phyloP scores from a whole-genome alignment of 805 yeast species.

The Spathaspora hagerdaliae region DNA sequence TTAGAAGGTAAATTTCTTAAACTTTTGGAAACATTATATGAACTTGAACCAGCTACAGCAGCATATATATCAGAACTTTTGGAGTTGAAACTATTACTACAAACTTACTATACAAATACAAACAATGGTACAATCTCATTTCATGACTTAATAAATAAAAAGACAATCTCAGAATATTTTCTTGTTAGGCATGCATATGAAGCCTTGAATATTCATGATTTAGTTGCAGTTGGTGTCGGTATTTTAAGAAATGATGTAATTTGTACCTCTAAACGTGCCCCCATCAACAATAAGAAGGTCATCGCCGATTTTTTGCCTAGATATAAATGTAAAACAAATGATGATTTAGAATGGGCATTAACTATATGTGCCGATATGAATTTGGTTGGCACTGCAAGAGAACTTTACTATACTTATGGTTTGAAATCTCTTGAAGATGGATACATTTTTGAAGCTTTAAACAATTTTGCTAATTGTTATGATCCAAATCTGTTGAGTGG shows the following conservation, averaged over 20 bases:
- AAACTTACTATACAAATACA: slow-evolving; percentile 23
- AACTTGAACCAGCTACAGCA: slow-evolving; percentile 59
- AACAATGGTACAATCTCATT: too few relatives aligned
- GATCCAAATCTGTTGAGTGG: slow-evolving; percentile 31
- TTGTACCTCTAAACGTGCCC: slow-evolving; percentile 40
- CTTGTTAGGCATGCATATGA: slow-evolving; percentile 52
- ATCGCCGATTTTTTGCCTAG: slow-evolving; percentile 58
- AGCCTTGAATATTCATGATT: slow-evolving; percentile 46
- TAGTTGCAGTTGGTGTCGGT: slow-evolving; percentile 71
- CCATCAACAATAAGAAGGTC: slow-evolving; percentile 27
- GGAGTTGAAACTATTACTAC: slow-evolving; percentile 60
- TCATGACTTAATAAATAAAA: slow-evolving; percentile 12
- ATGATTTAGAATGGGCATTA: slow-evolving; percentile 76
- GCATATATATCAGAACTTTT: slow-evolving; percentile 58
- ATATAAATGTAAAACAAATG: slow-evolving; percentile 60
- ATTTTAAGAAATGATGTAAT: slow-evolving; percentile 40
- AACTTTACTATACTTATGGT: slow-evolving; percentile 49
- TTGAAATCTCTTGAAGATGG: slow-evolving; percentile 50
- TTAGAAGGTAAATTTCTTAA: slow-evolving; percentile 54
- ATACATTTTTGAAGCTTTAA: slow-evolving; percentile 56
- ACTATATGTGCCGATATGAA: slow-evolving; percentile 68
- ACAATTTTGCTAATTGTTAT: slow-evolving; percentile 60
- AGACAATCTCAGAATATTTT: slow-evolving; percentile 51
- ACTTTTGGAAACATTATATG: slow-evolving; percentile 55
- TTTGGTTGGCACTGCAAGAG: slow-evolving; percentile 53